Evolutionary conservation across 441 rosid genomes (phyloP), one percentile per base, ranked within the genome.

Genomic region (Populus hybrid): DNA sequence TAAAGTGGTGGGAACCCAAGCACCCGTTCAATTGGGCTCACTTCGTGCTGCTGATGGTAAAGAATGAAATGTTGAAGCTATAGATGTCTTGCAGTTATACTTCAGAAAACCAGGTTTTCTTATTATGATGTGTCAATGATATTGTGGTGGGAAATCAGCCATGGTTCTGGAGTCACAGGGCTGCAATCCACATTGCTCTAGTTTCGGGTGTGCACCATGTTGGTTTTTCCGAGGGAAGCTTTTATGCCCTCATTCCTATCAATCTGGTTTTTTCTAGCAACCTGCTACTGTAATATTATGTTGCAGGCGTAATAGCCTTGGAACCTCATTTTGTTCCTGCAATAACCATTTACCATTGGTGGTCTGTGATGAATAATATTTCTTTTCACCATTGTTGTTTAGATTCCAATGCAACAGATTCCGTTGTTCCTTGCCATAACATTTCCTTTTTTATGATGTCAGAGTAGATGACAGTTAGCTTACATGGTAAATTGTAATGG

Each of bases 1-100:
- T 0, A 95, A 93, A 87, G 99, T 94, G 61, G 99, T 94, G 69
- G 99, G 99, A 76, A 94, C 98, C 80, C 98, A 94, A 85, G 98
- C 98, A 4, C 99, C 99, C 0, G 97, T 95, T 79, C 98, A 92
- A 83, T 77, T 94, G 4, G 99, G 99, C 20, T 95, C 99, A 11
- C 98, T 95, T 75, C 90, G 97, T 4, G 97, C 98, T 2, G 98
- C 92, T 0, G 94, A 90, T 76, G 99, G 97, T 75, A 95, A 94
- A 83, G 97, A 95, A 83, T 93, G 88, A 95, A 76, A 76, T 14
- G 26, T 61, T 63, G 36, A n/a, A 40, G 65, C 68, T n/a, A 24
- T 68, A 26, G 50, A 40, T 36, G 71, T 64, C 20, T 21, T 12
- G 36, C 36, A n/a, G 63, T 73, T 35, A 66, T 59, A 33, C n/a